phyloP scores from a whole-genome alignment of 2,329 filamentous ascomycete genomes.

The Alternaria gaisen region DNA sequence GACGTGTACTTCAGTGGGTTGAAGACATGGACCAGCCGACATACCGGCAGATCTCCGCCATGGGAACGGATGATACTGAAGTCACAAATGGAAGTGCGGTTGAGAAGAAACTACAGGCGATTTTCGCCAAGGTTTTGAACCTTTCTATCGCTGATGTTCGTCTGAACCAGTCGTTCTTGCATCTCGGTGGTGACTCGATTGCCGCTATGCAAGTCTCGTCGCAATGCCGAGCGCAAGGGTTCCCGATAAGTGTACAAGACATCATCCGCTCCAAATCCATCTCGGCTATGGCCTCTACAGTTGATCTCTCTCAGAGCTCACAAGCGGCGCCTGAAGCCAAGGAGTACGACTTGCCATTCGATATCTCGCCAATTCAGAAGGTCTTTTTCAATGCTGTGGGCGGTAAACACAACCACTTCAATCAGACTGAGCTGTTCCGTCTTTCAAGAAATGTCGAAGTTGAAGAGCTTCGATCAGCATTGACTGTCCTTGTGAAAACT shows the following conservation, averaged over 20 bases:
- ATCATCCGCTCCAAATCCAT: slow-evolving; percentile 47
- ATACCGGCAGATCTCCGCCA: slow-evolving; percentile 37
- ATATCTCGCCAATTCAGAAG: slow-evolving; percentile 42
- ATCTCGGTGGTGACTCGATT: slow-evolving; percentile 49
- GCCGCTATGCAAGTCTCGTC: slow-evolving; percentile 49
- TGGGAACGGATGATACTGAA: slow-evolving; percentile 28
- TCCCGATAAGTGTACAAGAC: slow-evolving; percentile 45
- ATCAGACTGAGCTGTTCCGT: slow-evolving; percentile 43
- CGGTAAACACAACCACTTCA: slow-evolving; percentile 41
- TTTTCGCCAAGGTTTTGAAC: slow-evolving; percentile 44
- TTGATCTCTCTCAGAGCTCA: slow-evolving; percentile 20
- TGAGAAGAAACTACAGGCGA: slow-evolving; percentile 40
- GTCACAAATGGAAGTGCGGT: slow-evolving; percentile 26
- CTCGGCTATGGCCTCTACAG: slow-evolving; percentile 33
- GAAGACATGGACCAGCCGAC: slow-evolving; percentile 41
- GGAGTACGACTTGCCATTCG: slow-evolving; percentile 38
- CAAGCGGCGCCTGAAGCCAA: slow-evolving; percentile 8
- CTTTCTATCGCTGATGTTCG: slow-evolving; percentile 37
- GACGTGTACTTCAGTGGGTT: slow-evolving; percentile 41
- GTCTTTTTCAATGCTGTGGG: slow-evolving; percentile 42
- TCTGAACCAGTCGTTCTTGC: slow-evolving; percentile 46
- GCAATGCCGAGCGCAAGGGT: slow-evolving; percentile 40
- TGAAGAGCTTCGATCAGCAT: slow-evolving; percentile 37
- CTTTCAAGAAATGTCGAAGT: slow-evolving; percentile 34
- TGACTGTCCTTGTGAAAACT: slow-evolving; percentile 43